phyloP scores from a whole-genome alignment of 2,329 filamentous ascomycete species.

The Aureobasidium sp. region DNA sequence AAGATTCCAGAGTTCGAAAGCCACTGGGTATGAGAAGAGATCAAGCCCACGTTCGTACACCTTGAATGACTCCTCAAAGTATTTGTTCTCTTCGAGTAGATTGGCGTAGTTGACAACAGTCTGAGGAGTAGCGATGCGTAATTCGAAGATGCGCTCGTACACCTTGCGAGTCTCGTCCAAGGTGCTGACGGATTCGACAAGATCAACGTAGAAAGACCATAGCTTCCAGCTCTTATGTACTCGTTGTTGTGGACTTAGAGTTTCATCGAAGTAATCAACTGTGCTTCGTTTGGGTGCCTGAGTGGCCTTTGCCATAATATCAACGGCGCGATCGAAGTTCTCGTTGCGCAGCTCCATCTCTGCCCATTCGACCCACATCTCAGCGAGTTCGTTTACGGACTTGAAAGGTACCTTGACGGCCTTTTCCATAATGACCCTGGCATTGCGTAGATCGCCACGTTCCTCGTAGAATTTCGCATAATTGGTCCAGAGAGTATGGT shows the following conservation, averaged over 20 bases:
- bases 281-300: constrained; percentile 96
- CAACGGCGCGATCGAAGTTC: constrained; percentile 89
- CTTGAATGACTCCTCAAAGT: constrained; percentile 97
- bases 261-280: constrained; percentile 99
- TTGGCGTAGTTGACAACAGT: constrained; percentile 99
- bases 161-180: constrained; percentile 88
- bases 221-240: constrained; percentile 99
- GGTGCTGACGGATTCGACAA: constrained; percentile 88
- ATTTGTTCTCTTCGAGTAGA: constrained; percentile 84
- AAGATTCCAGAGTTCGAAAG: constrained; percentile 97
- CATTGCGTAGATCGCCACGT: constrained; percentile 73
- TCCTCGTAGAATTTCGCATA: constrained; percentile 97
- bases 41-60: constrained; percentile 91
- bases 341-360: constrained; percentile 96
- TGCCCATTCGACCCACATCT: constrained; percentile 99
- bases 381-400: constrained; percentile 89
- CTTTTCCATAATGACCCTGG: constrained; percentile 92
- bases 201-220: constrained; percentile 98
- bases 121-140: constrained; percentile 94
- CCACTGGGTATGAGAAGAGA: constrained; percentile 96
- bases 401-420: constrained; percentile 97
- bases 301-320: constrained; percentile 94
- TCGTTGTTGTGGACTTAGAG: constrained; percentile 83
- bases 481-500: constrained; percentile 91
- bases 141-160: constrained; percentile 96